phyloP scores from a whole-genome alignment of 176 grass and related monocot species.

The Cymbopogon citratus region DNA sequence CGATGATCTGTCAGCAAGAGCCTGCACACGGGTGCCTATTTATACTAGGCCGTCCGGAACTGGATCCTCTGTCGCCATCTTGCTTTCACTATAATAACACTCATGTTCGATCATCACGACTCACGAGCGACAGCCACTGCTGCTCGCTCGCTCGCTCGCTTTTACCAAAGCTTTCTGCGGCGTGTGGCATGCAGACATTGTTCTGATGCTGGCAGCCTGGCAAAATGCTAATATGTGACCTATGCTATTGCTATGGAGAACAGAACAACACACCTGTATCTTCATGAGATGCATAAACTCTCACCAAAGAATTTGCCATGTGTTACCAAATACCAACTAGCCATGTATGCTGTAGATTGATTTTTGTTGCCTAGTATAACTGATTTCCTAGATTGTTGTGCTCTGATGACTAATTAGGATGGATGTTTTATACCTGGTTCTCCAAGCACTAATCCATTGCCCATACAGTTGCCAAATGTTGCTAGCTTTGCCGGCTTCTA shows the following conservation, averaged over 20 bases:
- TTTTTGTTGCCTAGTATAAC: not conserved
- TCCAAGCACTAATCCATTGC: not conserved
- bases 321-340: not conserved
- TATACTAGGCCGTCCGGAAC: not conserved
- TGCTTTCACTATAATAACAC: not conserved
- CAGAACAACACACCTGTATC: not conserved
- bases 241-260: not conserved
- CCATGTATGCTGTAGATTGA: not conserved
- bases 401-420: not conserved
- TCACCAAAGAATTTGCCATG: not conserved
- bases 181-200: not conserved
- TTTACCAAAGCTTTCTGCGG: not conserved
- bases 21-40: not conserved
- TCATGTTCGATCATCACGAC: not conserved
- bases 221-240: not conserved
- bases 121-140: not conserved
- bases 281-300: not conserved
- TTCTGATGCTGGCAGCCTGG: not conserved
- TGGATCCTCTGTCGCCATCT: not conserved
- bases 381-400: not conserved
- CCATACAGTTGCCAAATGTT: not conserved
- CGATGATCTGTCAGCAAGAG: not conserved
- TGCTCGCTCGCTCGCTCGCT: not conserved
- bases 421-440: not conserved
- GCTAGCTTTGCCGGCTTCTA: not conserved